Base-by-base conservation (phyloP, 768 basidiomycete species). In the Trametes meyenii region DNA sequence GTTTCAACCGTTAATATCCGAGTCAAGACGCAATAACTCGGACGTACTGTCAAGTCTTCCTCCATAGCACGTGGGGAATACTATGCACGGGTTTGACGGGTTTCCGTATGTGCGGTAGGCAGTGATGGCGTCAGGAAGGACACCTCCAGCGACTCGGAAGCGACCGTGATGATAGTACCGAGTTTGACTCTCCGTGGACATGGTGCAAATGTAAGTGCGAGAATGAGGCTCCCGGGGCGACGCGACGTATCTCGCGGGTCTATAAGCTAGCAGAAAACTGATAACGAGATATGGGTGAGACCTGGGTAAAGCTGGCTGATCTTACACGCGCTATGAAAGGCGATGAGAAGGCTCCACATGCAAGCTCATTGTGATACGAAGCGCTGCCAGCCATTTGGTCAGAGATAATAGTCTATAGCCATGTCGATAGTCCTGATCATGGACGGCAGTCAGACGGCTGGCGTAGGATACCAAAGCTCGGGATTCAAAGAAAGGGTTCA, bases 31-130 rank as follows among this genome's bases (percentile, higher is more conserved):
- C 19, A 16, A n/a, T 4, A 58, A 12, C 6, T 43, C n/a, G n/a
- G 1, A 72, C 79, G 58, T 64, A 83, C 83, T 77, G 65, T 81
- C 82, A 5, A 86, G 75, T 42, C 79, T 79, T 21, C 71, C 83
- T 0, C 83, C 83, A 65, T 83, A 85, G 64, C 79, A 84, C 10
- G 83, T 83, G 12, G 84, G 83, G 66, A 81, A 84, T 14, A 85
- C 81, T 35, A 85, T 77, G 62, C 83, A 85, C 5, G 84, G 84
- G 46, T 82, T 85, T 5, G 69, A 67, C 0, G 78, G 75, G 59
- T 81, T 72, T 13, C 85, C 84, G 66, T 83, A 84, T 7, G 82
- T 81, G 38, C 81, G 75, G 67, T 82, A 86, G 23, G 85, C 85
- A 1, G 85, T 86, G 36, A 85, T 66, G 8, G 84, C 85, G 55